Evolutionary conservation across 768 basidiomycete species (phyloP), one percentile per base, ranked within the genome.

Genomic region (Lactarius hengduanensis): DNA sequence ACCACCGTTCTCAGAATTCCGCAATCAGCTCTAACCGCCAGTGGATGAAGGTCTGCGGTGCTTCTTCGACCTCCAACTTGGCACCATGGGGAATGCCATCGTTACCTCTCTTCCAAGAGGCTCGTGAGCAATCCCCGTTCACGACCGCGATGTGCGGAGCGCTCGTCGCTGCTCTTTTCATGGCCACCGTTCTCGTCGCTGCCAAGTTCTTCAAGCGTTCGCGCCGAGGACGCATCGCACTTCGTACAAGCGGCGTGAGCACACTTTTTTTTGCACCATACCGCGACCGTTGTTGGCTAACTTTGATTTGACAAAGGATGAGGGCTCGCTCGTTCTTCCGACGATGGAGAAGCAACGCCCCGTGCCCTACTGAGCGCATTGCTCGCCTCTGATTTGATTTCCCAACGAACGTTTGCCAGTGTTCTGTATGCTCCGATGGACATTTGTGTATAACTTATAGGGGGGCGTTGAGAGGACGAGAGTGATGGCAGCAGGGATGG

Each of bases 21-120:
- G 79, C 81, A 54, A 79, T 82, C 72, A 74, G 76, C 62, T 78
- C 77, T 53, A 80, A 80, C 73, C 72, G 75, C 71, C 75, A 83
- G 57, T 82, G 82, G 81, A 78, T 77, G 59, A 75, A 77, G 32
- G 74, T 75, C 32, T 83, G 81, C 73, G 74, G 77, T 57, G 59
- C 72, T 26, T 55, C 63, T 3, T 63, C 64, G 10, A 38, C 41
- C 3, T 62, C 57, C 36, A 50, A 43, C 28, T 47, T 43, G 53
- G 32, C n/a, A 7, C 57, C 65, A 6, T 56, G 64, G 41, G 50
- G 70, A 18, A 30, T 60, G 43, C 63, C 64, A n/a, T 53, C 38
- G 8, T 26, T 70, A 34, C 69, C 67, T 22, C 61, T 65, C 59
- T 59, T 64, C 57, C 28, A 63, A 28, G 61, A 45, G 3, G 4